Evolutionary conservation across 257 asterid species (phyloP).

Genomic region (Perilla frutescens): DNA sequence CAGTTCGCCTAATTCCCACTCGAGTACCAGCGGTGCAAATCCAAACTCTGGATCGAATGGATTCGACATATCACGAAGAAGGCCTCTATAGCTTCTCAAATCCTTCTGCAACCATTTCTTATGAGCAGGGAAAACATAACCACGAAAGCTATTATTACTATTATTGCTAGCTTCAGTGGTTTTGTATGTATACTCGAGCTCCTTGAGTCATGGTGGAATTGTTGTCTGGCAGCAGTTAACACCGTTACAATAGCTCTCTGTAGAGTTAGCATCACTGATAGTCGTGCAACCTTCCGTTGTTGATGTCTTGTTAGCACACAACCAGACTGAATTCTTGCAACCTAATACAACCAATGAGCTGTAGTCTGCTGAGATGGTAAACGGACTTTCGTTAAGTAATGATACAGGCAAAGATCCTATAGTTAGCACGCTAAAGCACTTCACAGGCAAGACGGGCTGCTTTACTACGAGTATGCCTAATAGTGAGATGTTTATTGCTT

Average conservation of each 20-base stretch:
- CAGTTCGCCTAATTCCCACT: conserved; percentile 37
- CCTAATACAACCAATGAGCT: conserved; percentile 39
- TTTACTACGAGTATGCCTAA: conserved; percentile 27
- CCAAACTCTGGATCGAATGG: conserved; percentile 35
- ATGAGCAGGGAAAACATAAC: conserved; percentile 42
- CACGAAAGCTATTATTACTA: conserved; percentile 27
- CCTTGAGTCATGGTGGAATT: conserved; percentile 23
- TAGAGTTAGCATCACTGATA: conserved; percentile 30
- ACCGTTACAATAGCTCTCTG: conserved; percentile 31
- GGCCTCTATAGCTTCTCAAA: conserved; percentile 23
- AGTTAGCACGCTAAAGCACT: conserved; percentile 30
- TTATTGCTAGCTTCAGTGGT: neutral
- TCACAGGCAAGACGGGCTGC: conserved; percentile 30
- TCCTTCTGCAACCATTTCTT: conserved; percentile 33
- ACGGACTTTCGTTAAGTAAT: conserved; percentile 37
- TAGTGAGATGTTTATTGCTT: conserved; percentile 24
- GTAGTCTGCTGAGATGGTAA: conserved; percentile 29
- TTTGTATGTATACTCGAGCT: conserved; percentile 25
- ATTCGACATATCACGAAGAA: conserved; percentile 1
- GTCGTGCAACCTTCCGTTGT: conserved; percentile 35
- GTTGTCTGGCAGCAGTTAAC: conserved; percentile 41
- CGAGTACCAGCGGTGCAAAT: conserved; percentile 38
- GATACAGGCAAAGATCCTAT: neutral
- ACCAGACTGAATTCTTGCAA: conserved; percentile 39
- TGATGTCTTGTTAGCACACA: conserved; percentile 13